Evolutionary conservation across 495 filamentous ascomycete species (phyloP).

Genomic region (Pseudomonodictys pantanalensis): DNA sequence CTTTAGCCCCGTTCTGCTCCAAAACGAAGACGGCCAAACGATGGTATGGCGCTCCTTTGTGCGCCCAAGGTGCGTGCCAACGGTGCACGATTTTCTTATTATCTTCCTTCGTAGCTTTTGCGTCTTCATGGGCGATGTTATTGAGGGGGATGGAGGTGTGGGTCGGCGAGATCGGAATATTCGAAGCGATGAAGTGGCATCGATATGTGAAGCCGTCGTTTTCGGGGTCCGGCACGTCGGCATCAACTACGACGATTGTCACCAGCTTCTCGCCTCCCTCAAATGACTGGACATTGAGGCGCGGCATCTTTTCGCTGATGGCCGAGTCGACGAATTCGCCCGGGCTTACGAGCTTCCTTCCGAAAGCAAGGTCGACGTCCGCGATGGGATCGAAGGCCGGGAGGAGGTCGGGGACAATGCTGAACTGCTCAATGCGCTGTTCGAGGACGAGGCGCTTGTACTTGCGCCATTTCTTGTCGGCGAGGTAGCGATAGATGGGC

Average conservation of each 20-base stretch:
- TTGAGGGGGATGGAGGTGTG: constrained; percentile 52
- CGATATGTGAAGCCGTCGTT: constrained; percentile 74
- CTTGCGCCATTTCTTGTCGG: constrained; percentile 81
- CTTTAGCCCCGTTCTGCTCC: constrained; percentile 63
- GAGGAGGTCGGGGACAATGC: constrained; percentile 90
- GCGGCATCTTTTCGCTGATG: constrained; percentile 65
- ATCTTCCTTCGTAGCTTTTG: constrained; percentile 43
- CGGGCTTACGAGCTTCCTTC: constrained; percentile 61
- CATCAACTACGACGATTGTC: constrained; percentile 79
- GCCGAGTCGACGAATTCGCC: constrained; percentile 73
- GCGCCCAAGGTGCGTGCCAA: constrained; percentile 81
- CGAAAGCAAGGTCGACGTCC: constrained; percentile 78
- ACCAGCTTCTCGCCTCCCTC: constrained; percentile 76
- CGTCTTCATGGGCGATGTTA: constrained; percentile 52
- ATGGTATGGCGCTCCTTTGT: constrained; percentile 91
- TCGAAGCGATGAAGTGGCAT: constrained; percentile 79
- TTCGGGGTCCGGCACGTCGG: constrained; percentile 81
- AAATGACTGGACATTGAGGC: constrained; percentile 79
- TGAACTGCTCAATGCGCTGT: constrained; percentile 85
- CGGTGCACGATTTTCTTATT: constrained; percentile 53
- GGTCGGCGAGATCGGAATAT: constrained; percentile 59
- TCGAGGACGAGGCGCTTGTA: constrained; percentile 71
- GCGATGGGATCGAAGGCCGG: constrained; percentile 73
- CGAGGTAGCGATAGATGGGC: constrained; percentile 90
- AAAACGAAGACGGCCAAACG: constrained; percentile 79